phyloP scores from a whole-genome alignment of 768 basidiomycete species.

The Kwoniella bestiolae region DNA sequence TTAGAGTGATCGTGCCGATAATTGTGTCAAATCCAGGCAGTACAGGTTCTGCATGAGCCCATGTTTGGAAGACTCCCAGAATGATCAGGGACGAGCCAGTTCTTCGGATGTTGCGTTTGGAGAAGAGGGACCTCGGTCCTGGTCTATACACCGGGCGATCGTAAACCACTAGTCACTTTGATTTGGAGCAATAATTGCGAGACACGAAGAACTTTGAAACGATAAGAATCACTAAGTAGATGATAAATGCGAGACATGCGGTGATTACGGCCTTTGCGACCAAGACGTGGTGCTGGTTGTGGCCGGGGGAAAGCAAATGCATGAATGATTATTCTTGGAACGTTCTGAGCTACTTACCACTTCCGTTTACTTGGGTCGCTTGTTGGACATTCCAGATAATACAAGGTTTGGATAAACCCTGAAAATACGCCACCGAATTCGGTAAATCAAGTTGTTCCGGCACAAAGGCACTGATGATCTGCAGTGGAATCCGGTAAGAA shows the following conservation, averaged over 20 bases:
- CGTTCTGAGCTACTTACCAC: neutral
- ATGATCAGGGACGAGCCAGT: no score
- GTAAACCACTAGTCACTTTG: neutral
- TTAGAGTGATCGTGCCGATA: neutral
- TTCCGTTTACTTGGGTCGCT: neutral
- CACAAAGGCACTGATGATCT: neutral
- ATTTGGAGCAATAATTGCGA: constrained; percentile 5
- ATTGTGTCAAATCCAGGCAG: neutral
- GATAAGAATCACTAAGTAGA: neutral
- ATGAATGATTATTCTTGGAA: neutral
- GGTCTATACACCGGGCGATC: no score
- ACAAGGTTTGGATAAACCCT: neutral
- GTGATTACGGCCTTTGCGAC: neutral
- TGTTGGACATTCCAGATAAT: neutral
- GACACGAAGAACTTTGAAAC: neutral
- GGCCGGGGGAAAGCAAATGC: neutral
- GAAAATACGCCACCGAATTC: neutral
- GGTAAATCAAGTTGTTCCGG: neutral
- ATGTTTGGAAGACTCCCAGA: neutral
- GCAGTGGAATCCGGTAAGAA: neutral
- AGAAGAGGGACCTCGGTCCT: no score
- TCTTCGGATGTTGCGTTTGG: no score
- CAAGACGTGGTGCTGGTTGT: neutral
- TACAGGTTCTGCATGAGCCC: neutral
- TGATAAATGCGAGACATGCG: constrained; percentile 2